Evolutionary conservation across 768 basidiomycete species (phyloP).

Genomic region (Kwoniella bestiolae): DNA sequence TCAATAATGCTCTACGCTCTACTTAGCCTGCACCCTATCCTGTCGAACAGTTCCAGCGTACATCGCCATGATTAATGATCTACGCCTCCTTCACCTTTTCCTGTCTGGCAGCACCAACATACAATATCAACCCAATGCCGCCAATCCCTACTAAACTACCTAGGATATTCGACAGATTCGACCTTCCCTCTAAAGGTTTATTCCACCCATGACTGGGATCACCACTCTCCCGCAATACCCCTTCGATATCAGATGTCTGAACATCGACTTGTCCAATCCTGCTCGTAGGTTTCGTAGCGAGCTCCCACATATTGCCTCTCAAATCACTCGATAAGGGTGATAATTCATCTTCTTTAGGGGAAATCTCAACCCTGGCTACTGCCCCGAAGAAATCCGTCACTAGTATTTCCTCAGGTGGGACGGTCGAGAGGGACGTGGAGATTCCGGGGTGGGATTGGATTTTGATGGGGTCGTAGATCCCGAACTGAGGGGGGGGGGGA

Average conservation of each 20-base stretch:
- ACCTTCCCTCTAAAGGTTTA: neutral
- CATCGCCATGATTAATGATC: no score
- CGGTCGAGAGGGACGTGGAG: conserved; percentile 76
- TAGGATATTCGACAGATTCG: neutral
- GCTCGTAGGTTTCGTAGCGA: neutral
- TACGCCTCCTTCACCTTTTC: neutral
- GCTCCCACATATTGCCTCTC: neutral
- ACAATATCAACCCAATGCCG: neutral
- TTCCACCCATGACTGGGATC: neutral
- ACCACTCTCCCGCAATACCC: neutral
- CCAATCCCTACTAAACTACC: neutral
- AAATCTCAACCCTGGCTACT: conserved; percentile 78
- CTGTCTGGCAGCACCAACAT: neutral
- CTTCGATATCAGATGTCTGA: neutral
- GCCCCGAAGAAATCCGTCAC: conserved; percentile 90
- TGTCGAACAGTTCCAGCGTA: neutral
- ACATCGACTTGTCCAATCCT: neutral
- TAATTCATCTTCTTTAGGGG: conserved; percentile 12
- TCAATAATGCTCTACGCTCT: neutral
- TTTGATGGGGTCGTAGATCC: conserved; percentile 71
- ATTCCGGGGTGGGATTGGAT: conserved; percentile 90
- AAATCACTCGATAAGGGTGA: conserved; percentile 4
- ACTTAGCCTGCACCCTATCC: neutral
- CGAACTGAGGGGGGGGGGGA: conserved; percentile 64
- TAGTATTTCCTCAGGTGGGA: conserved; percentile 65